Conservation (phyloP, 2,329 filamentous ascomycete genomes). For the Aspergillus costaricaensis region DNA sequence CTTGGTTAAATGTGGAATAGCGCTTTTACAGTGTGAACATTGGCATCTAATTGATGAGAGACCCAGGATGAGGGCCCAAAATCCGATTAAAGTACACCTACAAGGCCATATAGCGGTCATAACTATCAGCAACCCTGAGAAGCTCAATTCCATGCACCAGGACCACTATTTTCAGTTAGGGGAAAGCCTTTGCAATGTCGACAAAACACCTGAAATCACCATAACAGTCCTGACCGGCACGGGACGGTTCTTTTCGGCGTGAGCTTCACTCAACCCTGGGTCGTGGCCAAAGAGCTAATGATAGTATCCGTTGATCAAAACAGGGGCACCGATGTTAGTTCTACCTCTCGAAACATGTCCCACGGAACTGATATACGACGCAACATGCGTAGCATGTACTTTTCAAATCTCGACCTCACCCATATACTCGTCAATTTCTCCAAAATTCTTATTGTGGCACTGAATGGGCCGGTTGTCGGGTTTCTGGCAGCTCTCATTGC, state of each 20-base stretch:
- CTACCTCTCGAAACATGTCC: constrained; percentile 49
- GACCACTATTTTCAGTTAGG: constrained; percentile 77
- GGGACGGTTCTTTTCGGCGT: constrained; percentile 86
- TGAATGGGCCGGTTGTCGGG: constrained; percentile 90
- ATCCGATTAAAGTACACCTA: too few species aligned
- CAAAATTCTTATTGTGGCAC: constrained; percentile 86
- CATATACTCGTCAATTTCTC: constrained; percentile 89
- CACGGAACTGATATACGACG: constrained; percentile 48
- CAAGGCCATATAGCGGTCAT: constrained; percentile 75
- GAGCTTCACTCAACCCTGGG: constrained; percentile 25
- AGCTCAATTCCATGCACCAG: constrained; percentile 79
- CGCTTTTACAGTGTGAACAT: too few species aligned
- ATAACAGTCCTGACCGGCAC: constrained; percentile 83
- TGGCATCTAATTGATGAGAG: too few species aligned
- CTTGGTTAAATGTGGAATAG: too few species aligned
- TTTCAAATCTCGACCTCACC: constrained; percentile 85
- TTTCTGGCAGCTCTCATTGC: constrained; percentile 80
- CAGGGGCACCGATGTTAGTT: constrained; percentile 77
- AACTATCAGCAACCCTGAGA: constrained; percentile 82
- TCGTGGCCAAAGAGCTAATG: neutral
- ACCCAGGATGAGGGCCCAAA: too few species aligned
- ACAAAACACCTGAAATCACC: constrained; percentile 73
- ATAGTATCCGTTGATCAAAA: neutral
- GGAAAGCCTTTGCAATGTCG: constrained; percentile 73
- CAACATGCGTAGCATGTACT: constrained; percentile 71